Evolutionary conservation across 805 yeast genomes (phyloP), one percentile per base, ranked within the genome.

Genomic region (Wickerhamomyces xylosicus): DNA sequence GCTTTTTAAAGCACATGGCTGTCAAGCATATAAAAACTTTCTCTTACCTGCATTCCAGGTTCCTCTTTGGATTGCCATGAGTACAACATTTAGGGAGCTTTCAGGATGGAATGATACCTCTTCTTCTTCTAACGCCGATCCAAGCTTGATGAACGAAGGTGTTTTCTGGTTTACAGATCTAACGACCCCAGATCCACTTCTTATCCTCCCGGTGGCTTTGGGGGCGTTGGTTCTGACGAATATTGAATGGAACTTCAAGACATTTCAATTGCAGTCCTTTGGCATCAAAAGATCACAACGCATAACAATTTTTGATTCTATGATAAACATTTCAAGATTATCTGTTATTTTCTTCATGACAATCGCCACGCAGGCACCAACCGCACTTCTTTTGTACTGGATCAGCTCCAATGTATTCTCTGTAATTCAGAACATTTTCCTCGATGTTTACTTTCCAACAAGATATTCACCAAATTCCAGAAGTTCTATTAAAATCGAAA

Each of bases 321-420:
- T 89, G 28, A 69, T 84, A 39, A 85, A 77, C 44, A 52, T 84
- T 2, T 74, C 94, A 2, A 67, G 96, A 50, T 66, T 85, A 46
- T 77, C 90, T 18, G 75, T 84, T 38, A 76, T 87, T 2, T 76
- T 85, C 46, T 66, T 90, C 59, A 85, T 86, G 81, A 87, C 86
- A 5, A 66, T 87, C 16, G 69, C 95, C 0, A 74, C 87, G 32
- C 92, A 87, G 50, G 94, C 95, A 0, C 95, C 97, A 0, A 65
- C 79, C 21, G 85, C 94, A 0, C 62, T 89, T 28, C 74, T 81
- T 0, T 55, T 86, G n/a, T 90, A 89, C 60, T 90, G 97, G 98
- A 69, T 85, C 22, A 77, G 90, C 35, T 86, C 96, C 0, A 89
- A 86, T 54, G 48, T 70, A 4, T 89, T 69, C 54, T 87, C 97